Percentiles rank a stretch among this genome's conserved stretches.
These are phyloP conservation scores for Aspergillus sclerotioniger DNA, from an alignment of 495 filamentous ascomycete species.

Conservation along the genomic window DNA sequence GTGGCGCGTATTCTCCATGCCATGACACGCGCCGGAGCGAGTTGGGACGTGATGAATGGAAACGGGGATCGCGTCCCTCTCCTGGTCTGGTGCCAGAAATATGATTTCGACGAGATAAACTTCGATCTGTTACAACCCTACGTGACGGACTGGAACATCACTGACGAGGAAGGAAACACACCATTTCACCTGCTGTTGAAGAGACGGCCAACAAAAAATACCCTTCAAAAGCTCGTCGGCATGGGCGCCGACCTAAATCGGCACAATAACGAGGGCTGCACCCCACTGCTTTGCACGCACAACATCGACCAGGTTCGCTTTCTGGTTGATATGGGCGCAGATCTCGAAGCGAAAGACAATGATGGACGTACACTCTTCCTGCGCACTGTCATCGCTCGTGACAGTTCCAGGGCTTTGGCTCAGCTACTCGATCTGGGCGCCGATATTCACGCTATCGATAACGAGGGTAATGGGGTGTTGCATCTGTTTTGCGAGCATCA, in stretches of 20 bases:
- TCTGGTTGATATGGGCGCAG: constrained; percentile 15
- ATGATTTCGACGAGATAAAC: not conserved
- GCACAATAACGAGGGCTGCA: constrained; percentile 16
- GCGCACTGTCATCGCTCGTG: constrained; percentile 8
- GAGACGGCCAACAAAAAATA: not conserved
- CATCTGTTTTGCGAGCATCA: constrained; percentile 6
- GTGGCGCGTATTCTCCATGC: not conserved
- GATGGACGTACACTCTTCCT: constrained; percentile 20
- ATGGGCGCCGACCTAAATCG: constrained; percentile 16
- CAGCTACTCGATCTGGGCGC: constrained; percentile 15
- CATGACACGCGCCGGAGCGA: not conserved
- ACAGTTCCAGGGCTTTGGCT: too few species aligned
- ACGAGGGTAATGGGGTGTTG: constrained; percentile 21
- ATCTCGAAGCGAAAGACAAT: constrained; percentile 23
- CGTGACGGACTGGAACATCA: constrained; percentile 17
- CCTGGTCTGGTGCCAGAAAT: not conserved
- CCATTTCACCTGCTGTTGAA: constrained; percentile 22
- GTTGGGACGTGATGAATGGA: not conserved
- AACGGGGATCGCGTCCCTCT: not conserved
- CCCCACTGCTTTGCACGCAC: not conserved
- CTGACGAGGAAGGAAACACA: constrained; percentile 17
- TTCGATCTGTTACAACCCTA: not conserved
- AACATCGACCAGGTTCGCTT: constrained; percentile 13
- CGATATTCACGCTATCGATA: constrained; percentile 22
- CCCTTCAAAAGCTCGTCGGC: constrained; percentile 14